Conservation (phyloP, 164 flowering plant genomes). For the Macadamia integrifolia region DNA sequence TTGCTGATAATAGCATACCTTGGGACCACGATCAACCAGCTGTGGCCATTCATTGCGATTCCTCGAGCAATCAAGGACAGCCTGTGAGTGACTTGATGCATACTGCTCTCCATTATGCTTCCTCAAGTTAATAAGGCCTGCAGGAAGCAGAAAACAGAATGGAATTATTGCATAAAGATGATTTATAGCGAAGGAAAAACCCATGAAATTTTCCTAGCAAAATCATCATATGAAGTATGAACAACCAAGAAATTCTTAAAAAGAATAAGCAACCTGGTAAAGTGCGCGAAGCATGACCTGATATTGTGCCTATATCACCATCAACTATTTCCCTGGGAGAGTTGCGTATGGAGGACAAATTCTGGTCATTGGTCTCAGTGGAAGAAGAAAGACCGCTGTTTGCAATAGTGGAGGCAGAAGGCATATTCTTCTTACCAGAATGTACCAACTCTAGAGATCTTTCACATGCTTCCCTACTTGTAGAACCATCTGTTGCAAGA, state of each 20-base stretch:
- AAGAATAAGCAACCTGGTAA: conserved; percentile 62
- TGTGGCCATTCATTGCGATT: conserved; percentile 91
- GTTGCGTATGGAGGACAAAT: conserved; percentile 29
- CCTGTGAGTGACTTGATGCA: conserved; percentile 95
- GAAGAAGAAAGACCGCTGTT: conserved; percentile 47
- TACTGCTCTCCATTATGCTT: conserved; percentile 95
- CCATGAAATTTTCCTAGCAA: not conserved
- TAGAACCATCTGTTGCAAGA: conserved; percentile 25
- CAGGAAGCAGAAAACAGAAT: conserved; percentile 1
- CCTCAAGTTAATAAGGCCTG: conserved; percentile 77
- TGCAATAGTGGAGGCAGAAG: conserved; percentile 24
- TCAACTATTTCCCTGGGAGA: conserved; percentile 56
- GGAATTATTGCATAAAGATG: too few species aligned
- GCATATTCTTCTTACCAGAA: conserved; percentile 33
- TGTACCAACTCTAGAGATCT: conserved; percentile 30
- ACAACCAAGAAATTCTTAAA: not conserved
- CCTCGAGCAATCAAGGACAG: conserved; percentile 94
- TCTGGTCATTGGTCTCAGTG: conserved; percentile 46
- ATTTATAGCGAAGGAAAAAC: not conserved
- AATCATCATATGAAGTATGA: not conserved
- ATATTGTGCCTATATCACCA: conserved; percentile 44
- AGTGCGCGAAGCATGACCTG: conserved; percentile 52
- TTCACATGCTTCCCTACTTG: conserved; percentile 34
- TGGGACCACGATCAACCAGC: conserved; percentile 93
- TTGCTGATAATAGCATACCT: conserved; percentile 37